Evolutionary conservation across 1,139 yeast genomes (phyloP).

Genomic region (Kluyveromyces sp.): DNA sequence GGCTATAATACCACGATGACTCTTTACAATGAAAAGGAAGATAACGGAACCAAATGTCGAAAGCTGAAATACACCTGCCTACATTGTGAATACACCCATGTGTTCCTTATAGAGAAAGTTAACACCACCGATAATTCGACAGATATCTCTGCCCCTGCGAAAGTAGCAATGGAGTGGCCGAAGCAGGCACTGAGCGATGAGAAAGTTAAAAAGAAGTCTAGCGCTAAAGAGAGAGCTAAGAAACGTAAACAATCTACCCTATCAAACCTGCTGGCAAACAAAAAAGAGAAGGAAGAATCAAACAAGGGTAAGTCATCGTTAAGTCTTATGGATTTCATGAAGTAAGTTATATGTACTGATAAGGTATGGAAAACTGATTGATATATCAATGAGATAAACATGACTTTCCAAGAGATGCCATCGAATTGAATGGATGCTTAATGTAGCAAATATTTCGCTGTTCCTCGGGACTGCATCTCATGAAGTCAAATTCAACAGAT

Average conservation of each 20-base stretch:
- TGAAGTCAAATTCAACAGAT: conserved; percentile 8
- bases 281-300: conserved; percentile 36
- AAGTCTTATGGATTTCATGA: conserved; percentile 46
- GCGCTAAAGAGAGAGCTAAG: conserved; percentile 35
- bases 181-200: conserved; percentile 12
- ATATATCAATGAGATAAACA: too few species aligned
- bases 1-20: conserved; percentile 38
- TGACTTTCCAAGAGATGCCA: background rate
- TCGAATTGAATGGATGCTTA: too few species aligned
- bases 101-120: conserved; percentile 9
- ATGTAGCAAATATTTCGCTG: too few species aligned
- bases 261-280: conserved; percentile 36
- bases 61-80: conserved; percentile 32
- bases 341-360: too few species aligned
- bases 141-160: background rate
- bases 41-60: conserved; percentile 15
- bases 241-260: conserved; percentile 34
- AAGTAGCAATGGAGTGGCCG: conserved; percentile 25
- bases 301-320: conserved; percentile 33
- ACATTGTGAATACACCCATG: conserved; percentile 27
- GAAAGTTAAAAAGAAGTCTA: conserved; percentile 33
- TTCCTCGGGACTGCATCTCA: background rate
- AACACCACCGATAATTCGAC: background rate
- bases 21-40: conserved; percentile 15
- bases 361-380: too few species aligned